Percentiles rank a stretch among this genome's conserved stretches.
phyloP scores from a whole-genome alignment of 768 basidiomycete genomes.

The Boletus speciosus region DNA sequence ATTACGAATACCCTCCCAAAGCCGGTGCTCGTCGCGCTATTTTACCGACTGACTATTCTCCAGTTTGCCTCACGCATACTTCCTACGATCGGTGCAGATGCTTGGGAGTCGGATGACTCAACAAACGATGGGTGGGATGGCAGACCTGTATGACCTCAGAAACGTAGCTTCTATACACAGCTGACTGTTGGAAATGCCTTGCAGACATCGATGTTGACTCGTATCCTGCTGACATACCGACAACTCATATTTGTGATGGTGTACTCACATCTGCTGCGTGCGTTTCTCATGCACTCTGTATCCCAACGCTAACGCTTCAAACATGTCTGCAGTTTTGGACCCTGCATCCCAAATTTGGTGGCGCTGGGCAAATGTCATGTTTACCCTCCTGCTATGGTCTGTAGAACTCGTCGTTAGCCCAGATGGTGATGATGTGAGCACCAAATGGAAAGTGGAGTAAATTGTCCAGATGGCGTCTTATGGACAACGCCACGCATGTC shows the following conservation, averaged over 20 bases:
- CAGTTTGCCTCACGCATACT: constrained; percentile 80
- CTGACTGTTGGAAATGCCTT: constrained; percentile 9
- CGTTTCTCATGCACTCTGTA: constrained; percentile 28
- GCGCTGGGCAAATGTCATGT: constrained; percentile 89
- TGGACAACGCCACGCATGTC: constrained; percentile 4
- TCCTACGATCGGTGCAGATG: constrained; percentile 79
- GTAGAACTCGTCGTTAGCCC: constrained; percentile 75
- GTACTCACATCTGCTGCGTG: constrained; percentile 82
- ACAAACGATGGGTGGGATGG: constrained; percentile 63
- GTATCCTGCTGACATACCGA: constrained; percentile 73
- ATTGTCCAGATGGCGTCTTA: constrained; percentile 7
- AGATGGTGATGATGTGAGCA: constrained; percentile 64
- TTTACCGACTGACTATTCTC: constrained; percentile 77
- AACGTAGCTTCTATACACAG: neutral
- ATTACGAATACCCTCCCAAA: constrained; percentile 83
- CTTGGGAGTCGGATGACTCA: constrained; percentile 68
- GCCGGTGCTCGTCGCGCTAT: constrained; percentile 72
- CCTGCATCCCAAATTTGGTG: constrained; percentile 92
- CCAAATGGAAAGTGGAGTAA: constrained; percentile 75
- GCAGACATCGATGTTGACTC: constrained; percentile 74
- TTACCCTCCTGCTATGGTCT: constrained; percentile 80
- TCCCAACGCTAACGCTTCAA: neutral
- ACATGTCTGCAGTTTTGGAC: constrained; percentile 60
- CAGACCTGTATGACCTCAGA: constrained; percentile 52
- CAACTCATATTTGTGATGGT: constrained; percentile 84